Evolutionary conservation across 2,329 filamentous ascomycete genomes (phyloP).

Genomic region (Fusarium sp.): DNA sequence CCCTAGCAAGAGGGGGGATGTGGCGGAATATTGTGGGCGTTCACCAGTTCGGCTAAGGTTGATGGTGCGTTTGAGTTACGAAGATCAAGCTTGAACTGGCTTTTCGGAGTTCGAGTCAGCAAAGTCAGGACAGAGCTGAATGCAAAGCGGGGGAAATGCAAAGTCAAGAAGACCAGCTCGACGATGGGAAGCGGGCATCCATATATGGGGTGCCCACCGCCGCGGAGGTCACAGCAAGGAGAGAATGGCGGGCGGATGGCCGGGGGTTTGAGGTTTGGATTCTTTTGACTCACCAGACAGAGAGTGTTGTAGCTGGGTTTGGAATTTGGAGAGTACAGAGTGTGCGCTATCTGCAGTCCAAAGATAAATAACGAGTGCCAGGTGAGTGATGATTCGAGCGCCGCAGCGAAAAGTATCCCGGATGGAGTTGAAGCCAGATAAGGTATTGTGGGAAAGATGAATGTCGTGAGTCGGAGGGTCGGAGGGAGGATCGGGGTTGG

Average conservation of each 20-base stretch:
- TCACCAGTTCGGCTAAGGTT: slow-evolving; percentile 32
- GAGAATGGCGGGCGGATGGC: slow-evolving; percentile 30
- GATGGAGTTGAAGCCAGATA: slow-evolving; percentile 34
- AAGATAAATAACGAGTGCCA: slow-evolving; percentile 26
- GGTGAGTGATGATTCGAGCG: not conserved
- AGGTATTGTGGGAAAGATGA: slow-evolving; percentile 34
- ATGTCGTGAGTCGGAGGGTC: slow-evolving; percentile 39
- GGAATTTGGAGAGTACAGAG: not conserved
- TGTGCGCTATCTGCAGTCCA: slow-evolving; percentile 35
- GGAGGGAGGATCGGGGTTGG: slow-evolving; percentile 37
- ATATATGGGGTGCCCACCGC: slow-evolving; percentile 35
- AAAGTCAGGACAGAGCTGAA: slow-evolving; percentile 21
- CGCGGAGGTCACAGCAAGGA: slow-evolving; percentile 29
- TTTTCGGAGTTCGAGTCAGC: slow-evolving; percentile 36
- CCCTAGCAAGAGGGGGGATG: slow-evolving; percentile 33
- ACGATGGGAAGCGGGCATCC: slow-evolving; percentile 35
- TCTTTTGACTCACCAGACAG: slow-evolving; percentile 39
- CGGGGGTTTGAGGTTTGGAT: slow-evolving; percentile 18
- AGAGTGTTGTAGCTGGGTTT: not conserved
- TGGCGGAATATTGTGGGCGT: slow-evolving; percentile 40
- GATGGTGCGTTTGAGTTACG: slow-evolving; percentile 26
- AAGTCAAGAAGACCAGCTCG: slow-evolving; percentile 22
- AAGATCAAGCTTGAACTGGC: slow-evolving; percentile 22
- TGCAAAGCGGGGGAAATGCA: slow-evolving; percentile 24
- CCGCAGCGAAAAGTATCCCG: slow-evolving; percentile 18